Evolutionary conservation across 164 flowering plant genomes (phyloP), one percentile per base, ranked within the genome.

Genomic region (Stephania cephalantha): DNA sequence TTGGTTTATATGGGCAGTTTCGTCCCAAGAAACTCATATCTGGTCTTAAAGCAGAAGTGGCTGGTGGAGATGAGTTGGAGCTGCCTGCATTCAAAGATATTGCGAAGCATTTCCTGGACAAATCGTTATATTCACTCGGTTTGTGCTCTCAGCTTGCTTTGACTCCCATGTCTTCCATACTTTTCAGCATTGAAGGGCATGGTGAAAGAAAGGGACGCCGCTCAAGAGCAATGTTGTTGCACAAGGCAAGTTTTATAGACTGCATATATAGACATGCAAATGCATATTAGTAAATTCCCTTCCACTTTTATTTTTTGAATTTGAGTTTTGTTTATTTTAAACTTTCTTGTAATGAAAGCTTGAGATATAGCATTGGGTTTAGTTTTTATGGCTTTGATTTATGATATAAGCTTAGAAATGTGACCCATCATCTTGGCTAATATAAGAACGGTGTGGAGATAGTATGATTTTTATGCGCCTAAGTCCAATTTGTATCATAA

Each of bases 1-100:
- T 87, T 79, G 96, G 90, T 81, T 71, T 90, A 73, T 69, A 87
- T 70, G 97, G 95, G 67, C 97, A 92, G 76, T 78, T 95, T 48
- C 90, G 97, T 66, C 98, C 98, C 2, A 84, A 83, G 84, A 92
- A 92, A 78, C 70, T 94, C 70, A 74, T 94, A 74, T 79, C 94
- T 12, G 73, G 83, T 35, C 75, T 94, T n/a, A 91, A 84, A 87
- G 80, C 83, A 42, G 91, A 94, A 74, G 2, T 88, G 42, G 58
- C 77, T 55, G 76, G 70, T 63, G 81, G 71, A 69, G 87, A 85
- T 70, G 94, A 84, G 67, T 71, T 68, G 73, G 91, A 87, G 76
- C 48, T 87, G 15, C 80, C 90, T 25, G 65, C 81, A 18, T 73
- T 91, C 46, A 88, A 82, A 79, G 86, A 85, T 63, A 76, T 82